phyloP scores from a whole-genome alignment of 805 yeast genomes.

The Kregervanrija delftensis region DNA sequence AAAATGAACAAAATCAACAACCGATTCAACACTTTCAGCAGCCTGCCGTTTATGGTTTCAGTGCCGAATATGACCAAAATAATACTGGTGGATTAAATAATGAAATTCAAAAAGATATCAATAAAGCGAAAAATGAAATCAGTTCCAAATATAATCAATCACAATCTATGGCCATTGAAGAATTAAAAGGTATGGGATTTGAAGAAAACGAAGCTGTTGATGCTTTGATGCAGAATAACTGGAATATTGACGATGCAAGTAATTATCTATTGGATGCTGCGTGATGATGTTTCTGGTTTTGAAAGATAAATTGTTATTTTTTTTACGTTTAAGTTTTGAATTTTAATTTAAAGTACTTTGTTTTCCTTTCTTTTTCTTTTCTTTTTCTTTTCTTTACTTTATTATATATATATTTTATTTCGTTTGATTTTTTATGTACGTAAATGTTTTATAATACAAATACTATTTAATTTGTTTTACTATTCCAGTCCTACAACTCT shows the following conservation, averaged over 20 bases:
- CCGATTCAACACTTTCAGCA: conserved; percentile 9
- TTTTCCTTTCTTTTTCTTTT: not conserved
- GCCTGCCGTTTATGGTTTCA: conserved; percentile 15
- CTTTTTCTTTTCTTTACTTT: not conserved
- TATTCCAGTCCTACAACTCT: conserved; percentile 29
- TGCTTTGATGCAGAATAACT: conserved; percentile 63
- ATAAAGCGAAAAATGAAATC: not conserved
- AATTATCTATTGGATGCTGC: conserved; percentile 74
- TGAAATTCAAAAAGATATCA: conserved; percentile 1
- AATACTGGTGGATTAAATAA: not conserved
- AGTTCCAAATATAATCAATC: conserved; percentile 17
- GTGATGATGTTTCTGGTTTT: conserved; percentile 17
- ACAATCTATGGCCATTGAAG: conserved; percentile 53
- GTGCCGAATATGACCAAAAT: not conserved
- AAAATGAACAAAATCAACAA: conserved; percentile 1
- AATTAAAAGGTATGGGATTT: conserved; percentile 88
- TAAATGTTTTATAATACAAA: not conserved
- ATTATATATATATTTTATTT: not conserved
- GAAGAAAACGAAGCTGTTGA: conserved; percentile 52
- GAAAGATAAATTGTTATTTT: not conserved
- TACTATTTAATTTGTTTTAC: not conserved
- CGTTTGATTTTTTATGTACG: no score
- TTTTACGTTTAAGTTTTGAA: not conserved
- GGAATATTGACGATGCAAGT: conserved; percentile 84
- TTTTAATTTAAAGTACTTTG: not conserved